Percentiles rank a stretch among this genome's conserved stretches.
These are phyloP conservation scores for Trichoderma pleuroti DNA, from an alignment of 2,329 filamentous ascomycete genomes.

Conservation along the genomic window DNA sequence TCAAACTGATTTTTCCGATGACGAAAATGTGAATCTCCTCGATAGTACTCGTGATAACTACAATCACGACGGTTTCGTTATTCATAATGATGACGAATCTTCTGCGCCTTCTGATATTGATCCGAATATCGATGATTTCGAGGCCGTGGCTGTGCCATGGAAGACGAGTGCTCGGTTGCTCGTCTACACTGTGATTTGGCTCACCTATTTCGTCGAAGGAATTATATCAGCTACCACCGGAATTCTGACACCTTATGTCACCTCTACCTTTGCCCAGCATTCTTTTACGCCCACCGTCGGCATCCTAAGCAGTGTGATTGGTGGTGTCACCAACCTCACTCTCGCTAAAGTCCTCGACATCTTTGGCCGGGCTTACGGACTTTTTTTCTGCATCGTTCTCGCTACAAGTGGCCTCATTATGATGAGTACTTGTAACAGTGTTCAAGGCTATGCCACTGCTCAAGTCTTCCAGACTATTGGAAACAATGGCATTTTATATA, in stretches of 20 bases:
- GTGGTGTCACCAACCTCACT: conserved; percentile 60
- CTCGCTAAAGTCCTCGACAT: conserved; percentile 65
- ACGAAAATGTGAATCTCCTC: neutral
- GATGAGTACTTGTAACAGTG: conserved; percentile 60
- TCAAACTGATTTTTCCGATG: neutral
- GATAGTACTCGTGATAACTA: neutral
- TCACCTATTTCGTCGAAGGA: conserved; percentile 39
- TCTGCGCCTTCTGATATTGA: conserved; percentile 29
- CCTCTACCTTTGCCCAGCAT: conserved; percentile 48
- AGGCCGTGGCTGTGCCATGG: conserved; percentile 37
- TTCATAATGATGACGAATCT: conserved; percentile 20
- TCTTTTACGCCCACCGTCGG: conserved; percentile 52
- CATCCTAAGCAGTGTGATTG: conserved; percentile 53
- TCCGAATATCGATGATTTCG: conserved; percentile 43
- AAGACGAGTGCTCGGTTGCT: conserved; percentile 42
- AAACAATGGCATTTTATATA: conserved; percentile 44
- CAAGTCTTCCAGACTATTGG: conserved; percentile 66
- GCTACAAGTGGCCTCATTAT: conserved; percentile 56
- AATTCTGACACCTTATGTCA: conserved; percentile 46
- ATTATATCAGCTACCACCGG: conserved; percentile 36
- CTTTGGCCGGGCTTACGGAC: conserved; percentile 63
- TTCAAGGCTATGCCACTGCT: conserved; percentile 60
- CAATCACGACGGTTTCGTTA: neutral
- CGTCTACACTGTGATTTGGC: conserved; percentile 43
- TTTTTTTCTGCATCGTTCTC: conserved; percentile 50